Percentiles rank a stretch among this genome's conserved stretches.
Conservation (phyloP, 2,329 filamentous ascomycete species). For the Ophiocordyceps sinensis region DNA sequence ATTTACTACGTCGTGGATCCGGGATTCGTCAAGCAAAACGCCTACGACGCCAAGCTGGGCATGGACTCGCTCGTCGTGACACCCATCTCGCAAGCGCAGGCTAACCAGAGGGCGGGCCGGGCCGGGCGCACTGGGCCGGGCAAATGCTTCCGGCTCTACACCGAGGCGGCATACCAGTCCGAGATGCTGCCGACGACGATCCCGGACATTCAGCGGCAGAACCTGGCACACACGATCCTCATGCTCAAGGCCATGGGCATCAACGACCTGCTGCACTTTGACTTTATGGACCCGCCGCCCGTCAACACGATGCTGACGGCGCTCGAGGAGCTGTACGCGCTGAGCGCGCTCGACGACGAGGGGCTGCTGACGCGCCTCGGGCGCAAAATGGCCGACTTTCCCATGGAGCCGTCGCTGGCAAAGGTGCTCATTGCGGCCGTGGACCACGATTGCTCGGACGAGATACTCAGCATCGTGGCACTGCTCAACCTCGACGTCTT, state of each 20-base stretch:
- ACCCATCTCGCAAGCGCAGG: slow-evolving; percentile 92
- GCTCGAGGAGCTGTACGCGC: slow-evolving; percentile 83
- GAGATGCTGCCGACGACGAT: slow-evolving; percentile 96
- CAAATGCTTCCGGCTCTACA: slow-evolving; percentile 92
- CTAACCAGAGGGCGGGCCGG: slow-evolving; percentile 83
- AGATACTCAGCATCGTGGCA: slow-evolving; percentile 85
- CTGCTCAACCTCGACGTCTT: slow-evolving; percentile 89
- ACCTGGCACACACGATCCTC: slow-evolving; percentile 80
- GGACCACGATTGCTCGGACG: slow-evolving; percentile 79
- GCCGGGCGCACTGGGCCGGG: slow-evolving; percentile 90
- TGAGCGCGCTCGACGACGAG: slow-evolving; percentile 88
- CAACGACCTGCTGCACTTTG: slow-evolving; percentile 91
- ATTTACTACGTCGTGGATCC: slow-evolving; percentile 97
- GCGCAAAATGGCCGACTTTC: slow-evolving; percentile 96
- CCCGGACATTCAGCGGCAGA: slow-evolving; percentile 92
- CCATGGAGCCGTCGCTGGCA: slow-evolving; percentile 86
- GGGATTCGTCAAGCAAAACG: slow-evolving; percentile 95
- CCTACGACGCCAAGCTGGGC: slow-evolving; percentile 89
- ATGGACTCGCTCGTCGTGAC: slow-evolving; percentile 96
- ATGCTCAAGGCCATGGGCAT: slow-evolving; percentile 99
- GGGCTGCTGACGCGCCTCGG: slow-evolving; percentile 82
- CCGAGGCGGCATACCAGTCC: slow-evolving; percentile 85
- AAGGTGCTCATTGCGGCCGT: slow-evolving; percentile 84
- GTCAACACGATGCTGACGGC: slow-evolving; percentile 97
- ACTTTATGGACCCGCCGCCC: slow-evolving; percentile 97